phyloP scores from a whole-genome alignment of 1,139 yeast species.

The Pichia sp. region DNA sequence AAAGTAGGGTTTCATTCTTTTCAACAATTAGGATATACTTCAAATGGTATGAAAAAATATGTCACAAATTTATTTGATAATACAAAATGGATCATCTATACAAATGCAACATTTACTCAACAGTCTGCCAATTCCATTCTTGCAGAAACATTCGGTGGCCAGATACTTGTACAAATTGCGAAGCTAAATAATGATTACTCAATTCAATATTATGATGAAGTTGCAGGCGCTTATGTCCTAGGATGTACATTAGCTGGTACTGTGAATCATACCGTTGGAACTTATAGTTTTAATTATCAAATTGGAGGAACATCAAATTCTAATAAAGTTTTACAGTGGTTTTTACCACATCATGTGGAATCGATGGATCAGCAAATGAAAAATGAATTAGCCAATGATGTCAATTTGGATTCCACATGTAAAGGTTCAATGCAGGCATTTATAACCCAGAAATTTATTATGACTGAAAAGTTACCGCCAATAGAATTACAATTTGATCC shows the following conservation, averaged over 20 bases:
- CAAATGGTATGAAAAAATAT: slow-evolving; percentile 25
- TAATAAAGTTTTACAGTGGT: slow-evolving; percentile 38
- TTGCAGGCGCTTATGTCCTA: slow-evolving; percentile 45
- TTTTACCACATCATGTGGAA: slow-evolving; percentile 63
- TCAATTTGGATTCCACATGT: slow-evolving; percentile 57
- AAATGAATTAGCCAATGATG: slow-evolving; percentile 27
- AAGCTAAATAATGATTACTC: slow-evolving; percentile 27
- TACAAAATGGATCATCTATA: slow-evolving; percentile 43
- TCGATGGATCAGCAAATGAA: slow-evolving; percentile 31
- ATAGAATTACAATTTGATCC: slow-evolving; percentile 49
- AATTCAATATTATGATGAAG: slow-evolving; percentile 42
- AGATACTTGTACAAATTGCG: slow-evolving; percentile 38
- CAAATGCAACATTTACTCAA: slow-evolving; percentile 35
- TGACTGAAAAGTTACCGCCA: slow-evolving; percentile 47
- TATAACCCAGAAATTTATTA: slow-evolving; percentile 41
- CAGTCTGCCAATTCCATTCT: slow-evolving; percentile 49
- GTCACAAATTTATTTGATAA: slow-evolving; percentile 32
- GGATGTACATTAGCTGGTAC: slow-evolving; percentile 27
- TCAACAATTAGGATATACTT: slow-evolving; percentile 23
- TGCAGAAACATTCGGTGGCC: slow-evolving; percentile 30
- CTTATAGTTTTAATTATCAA: slow-evolving; percentile 34
- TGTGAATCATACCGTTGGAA: slow-evolving; percentile 23
- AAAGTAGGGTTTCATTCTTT: slow-evolving; percentile 58
- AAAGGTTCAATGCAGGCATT: slow-evolving; percentile 62
- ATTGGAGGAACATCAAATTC: slow-evolving; percentile 31